Evolutionary conservation across 305 asterid genomes (phyloP).

Genomic region (Fraxinus platypoda): DNA sequence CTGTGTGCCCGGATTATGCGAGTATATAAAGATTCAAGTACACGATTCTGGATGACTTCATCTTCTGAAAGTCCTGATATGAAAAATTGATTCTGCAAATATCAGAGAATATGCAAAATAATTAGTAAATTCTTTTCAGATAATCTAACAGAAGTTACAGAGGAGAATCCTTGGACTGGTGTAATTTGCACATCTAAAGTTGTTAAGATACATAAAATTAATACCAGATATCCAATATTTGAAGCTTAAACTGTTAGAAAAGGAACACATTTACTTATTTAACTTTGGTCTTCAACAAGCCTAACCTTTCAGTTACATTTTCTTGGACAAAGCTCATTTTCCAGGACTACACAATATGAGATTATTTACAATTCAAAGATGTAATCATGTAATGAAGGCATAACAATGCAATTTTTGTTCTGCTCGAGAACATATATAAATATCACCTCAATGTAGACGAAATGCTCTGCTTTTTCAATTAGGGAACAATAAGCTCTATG

Average conservation of each 20-base stretch:
- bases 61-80: constrained; percentile 90
- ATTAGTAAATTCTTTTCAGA: background rate
- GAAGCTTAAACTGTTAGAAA: background rate
- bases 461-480: constrained; percentile 82
- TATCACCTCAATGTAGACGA: constrained; percentile 83
- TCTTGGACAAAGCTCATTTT: background rate
- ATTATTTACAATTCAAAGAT: background rate
- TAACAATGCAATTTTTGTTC: background rate
- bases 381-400: background rate
- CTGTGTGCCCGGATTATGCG: constrained; percentile 75
- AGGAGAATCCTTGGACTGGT: background rate
- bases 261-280: background rate
- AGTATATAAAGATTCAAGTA: constrained; percentile 77
- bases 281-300: background rate
- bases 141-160: background rate
- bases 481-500: constrained; percentile 89
- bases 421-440: background rate
- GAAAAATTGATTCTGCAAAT: constrained; percentile 88
- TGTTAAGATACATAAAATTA: background rate
- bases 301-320: background rate
- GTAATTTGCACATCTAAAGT: background rate
- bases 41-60: constrained; percentile 78
- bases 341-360: background rate
- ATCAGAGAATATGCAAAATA: constrained; percentile 22
- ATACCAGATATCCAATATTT: background rate